Base-by-base conservation (phyloP, 805 yeast genomes). In the Starmera amethionina region DNA sequence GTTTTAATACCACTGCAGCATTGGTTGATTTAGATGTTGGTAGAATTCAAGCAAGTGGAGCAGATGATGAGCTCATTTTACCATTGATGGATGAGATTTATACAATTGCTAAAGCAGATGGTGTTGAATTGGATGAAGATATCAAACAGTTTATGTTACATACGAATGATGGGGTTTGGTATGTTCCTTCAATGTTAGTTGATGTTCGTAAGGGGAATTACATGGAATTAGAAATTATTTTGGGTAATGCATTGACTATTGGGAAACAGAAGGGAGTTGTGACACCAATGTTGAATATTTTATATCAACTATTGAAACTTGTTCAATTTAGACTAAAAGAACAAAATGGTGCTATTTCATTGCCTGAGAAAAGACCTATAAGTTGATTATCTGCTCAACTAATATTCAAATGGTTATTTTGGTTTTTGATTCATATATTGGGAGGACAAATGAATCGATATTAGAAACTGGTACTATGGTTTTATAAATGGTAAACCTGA, bases 21-120 rank as follows among this genome's bases (percentile, higher is more conserved):
- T 55, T 80, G 36, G 72, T 80, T 2, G 71, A 72, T 12, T 57
- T 76, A 9, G 86, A 79, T 48, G 67, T 71, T n/a, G 82, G 80
- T 15, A 65, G 82, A 38, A 48, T 75, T 28, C 66, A 59, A 42
- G 54, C 64, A 28, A 55, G 69, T 22, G 77, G 76, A 5, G 67
- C 69, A 11, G 51, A 63, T 25, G 63, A 65, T 11, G 40, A 58
- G 0, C 46, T 75, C 13, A 56, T 71, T 8, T 46, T 60, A 31
- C 86, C 85, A 4, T 82, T 84, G 0, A 81, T 81, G 88, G 58
- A 64, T 31, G 94, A 83, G 56, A 67, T 84, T 14, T 56, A 72
- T 16, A 68, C 67, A 4, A 71, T 82, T 43, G 94, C 95, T 10
- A 73, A 71, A 39, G 75, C 84, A 9, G 89, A 80, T 43, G 85